Evolutionary conservation across 352 stramenopile genomes (phyloP).

Genomic region (Globisporangium megalacanthum): DNA sequence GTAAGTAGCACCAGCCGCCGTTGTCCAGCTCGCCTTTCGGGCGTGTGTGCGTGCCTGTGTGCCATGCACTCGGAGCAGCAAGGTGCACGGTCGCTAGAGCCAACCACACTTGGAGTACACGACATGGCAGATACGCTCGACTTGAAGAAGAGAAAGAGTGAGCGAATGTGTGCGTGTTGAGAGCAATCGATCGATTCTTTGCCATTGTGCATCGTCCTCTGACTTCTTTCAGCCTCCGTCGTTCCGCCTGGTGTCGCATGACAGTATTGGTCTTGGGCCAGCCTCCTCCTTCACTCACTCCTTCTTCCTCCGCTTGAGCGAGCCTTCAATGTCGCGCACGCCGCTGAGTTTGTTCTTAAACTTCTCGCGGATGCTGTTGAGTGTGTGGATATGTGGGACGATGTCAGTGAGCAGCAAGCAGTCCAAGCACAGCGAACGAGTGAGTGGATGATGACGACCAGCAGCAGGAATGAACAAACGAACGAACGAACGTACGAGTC

Average conservation of each 20-base stretch:
- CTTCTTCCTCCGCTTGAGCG: conserved; percentile 58
- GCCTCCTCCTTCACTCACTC: conserved; percentile 27
- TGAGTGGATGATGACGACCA: too few relatives aligned
- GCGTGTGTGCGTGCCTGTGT: neutral
- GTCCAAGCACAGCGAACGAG: neutral
- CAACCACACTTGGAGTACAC: neutral
- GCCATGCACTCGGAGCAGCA: neutral
- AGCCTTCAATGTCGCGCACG: conserved; percentile 61
- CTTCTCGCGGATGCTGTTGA: conserved; percentile 77
- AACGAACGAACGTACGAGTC: conserved; percentile 33
- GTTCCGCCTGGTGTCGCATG: neutral
- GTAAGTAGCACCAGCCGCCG: conserved; percentile 27
- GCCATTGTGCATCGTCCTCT: too few relatives aligned
- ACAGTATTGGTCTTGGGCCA: too few relatives aligned
- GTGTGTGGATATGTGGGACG: too few relatives aligned
- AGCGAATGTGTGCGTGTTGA: neutral
- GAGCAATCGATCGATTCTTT: neutral
- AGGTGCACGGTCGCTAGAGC: neutral
- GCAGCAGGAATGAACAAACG: too few relatives aligned
- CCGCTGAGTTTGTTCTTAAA: conserved; percentile 69
- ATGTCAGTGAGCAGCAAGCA: neutral
- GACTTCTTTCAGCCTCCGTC: too few relatives aligned
- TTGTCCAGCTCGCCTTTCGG: neutral
- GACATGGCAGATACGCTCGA: neutral
- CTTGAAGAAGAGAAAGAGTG: neutral